These are phyloP conservation scores for Iberis amara DNA, from an alignment of 441 rosid species.

Conservation along the genomic window DNA sequence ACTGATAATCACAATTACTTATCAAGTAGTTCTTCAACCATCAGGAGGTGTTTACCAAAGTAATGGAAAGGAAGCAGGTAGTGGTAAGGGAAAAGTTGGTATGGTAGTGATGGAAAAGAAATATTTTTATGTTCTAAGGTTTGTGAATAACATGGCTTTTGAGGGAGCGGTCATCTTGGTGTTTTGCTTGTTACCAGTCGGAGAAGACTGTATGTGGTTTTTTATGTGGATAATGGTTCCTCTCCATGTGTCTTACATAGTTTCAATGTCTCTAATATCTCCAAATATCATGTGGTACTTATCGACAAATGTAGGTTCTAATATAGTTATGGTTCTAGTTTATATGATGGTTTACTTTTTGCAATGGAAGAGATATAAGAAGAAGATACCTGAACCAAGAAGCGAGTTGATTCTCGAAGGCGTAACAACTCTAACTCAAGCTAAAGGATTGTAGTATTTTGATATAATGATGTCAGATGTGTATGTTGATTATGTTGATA, in stretches of 20 bases:
- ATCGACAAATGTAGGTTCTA: neutral
- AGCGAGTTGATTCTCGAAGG: slow-evolving; percentile 23
- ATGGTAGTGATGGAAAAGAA: slow-evolving; percentile 11
- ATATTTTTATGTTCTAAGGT: slow-evolving; percentile 9
- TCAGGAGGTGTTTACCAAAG: slow-evolving; percentile 32
- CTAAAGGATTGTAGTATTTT: slow-evolving; percentile 1
- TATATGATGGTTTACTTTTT: neutral
- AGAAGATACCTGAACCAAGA: neutral
- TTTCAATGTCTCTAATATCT: slow-evolving; percentile 20
- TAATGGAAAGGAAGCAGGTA: neutral
- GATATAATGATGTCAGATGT: neutral
- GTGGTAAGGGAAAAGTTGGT: slow-evolving; percentile 6
- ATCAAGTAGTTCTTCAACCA: slow-evolving; percentile 31
- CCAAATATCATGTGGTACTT: slow-evolving; percentile 4
- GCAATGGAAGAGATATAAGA: slow-evolving; percentile 10
- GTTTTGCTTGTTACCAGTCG: slow-evolving; percentile 13
- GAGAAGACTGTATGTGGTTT: neutral
- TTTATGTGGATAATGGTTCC: slow-evolving; percentile 3
- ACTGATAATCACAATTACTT: slow-evolving; percentile 31
- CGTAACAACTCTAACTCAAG: neutral
- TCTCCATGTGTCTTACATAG: slow-evolving; percentile 19
- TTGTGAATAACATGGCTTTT: slow-evolving; percentile 6
- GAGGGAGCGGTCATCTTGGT: neutral
- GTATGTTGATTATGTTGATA: no score
- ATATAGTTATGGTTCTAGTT: neutral